Evolutionary conservation across 768 basidiomycete species (phyloP).

Genomic region (Vararia minispora): DNA sequence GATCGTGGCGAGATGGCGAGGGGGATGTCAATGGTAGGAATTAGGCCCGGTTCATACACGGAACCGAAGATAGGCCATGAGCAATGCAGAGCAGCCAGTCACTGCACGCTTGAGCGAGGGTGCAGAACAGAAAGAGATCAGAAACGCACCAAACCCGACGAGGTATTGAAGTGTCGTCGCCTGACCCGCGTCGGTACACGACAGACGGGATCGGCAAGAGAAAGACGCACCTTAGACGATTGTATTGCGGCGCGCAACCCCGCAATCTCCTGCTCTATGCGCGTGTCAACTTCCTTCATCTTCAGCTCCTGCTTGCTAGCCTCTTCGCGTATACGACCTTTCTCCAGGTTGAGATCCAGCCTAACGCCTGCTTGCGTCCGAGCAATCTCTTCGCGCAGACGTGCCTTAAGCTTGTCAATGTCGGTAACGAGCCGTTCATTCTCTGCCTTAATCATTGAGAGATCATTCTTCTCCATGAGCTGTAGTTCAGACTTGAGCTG

Average conservation of each 20-base stretch:
- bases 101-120: no score
- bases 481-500: slow-evolving; percentile 95
- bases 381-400: slow-evolving; percentile 83
- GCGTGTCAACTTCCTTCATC: slow-evolving; percentile 95
- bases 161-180: slow-evolving; percentile 81
- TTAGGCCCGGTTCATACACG: slow-evolving; percentile 21
- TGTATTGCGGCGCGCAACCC: slow-evolving; percentile 74
- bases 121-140: no score
- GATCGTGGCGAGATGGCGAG: background rate
- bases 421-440: slow-evolving; percentile 89
- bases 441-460: slow-evolving; percentile 91
- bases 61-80: slow-evolving; percentile 85
- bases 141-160: slow-evolving; percentile 68
- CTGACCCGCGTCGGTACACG: slow-evolving; percentile 22
- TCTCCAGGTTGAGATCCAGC: slow-evolving; percentile 92
- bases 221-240: slow-evolving; percentile 56
- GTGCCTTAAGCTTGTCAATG: slow-evolving; percentile 90
- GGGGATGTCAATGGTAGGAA: no score
- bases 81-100: slow-evolving; percentile 73
- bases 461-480: slow-evolving; percentile 93
- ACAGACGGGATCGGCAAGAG: background rate
- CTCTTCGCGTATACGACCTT: slow-evolving; percentile 92
- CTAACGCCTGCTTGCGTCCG: slow-evolving; percentile 89
- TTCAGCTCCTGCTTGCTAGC: slow-evolving; percentile 85
- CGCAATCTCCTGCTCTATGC: slow-evolving; percentile 95